phyloP scores from a whole-genome alignment of 176 grass and related monocot genomes.

The Panicum miliaceum region DNA sequence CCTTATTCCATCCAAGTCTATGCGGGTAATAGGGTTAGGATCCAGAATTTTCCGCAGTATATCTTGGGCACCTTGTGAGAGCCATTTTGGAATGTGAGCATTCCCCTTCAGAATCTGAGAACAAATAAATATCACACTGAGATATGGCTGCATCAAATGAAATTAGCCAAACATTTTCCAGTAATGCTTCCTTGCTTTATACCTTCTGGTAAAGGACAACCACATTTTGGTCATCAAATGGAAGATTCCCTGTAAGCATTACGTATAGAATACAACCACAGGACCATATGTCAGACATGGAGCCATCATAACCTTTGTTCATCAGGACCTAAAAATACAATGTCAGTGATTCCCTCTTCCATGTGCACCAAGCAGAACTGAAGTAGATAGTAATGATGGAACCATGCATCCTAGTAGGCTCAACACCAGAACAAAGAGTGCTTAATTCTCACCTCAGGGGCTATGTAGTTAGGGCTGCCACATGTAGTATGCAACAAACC shows the following conservation, averaged over 20 bases:
- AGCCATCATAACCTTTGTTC: constrained; percentile 91
- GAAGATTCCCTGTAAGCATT: constrained; percentile 83
- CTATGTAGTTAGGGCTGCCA: constrained; percentile 95
- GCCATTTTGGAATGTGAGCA: constrained; percentile 85
- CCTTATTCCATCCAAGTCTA: constrained; percentile 72
- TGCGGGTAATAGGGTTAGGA: constrained; percentile 72
- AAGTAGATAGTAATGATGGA: constrained; percentile 7
- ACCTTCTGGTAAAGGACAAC: constrained; percentile 85
- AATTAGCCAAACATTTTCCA: not conserved
- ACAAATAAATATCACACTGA: constrained; percentile 30
- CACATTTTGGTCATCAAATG: constrained; percentile 81
- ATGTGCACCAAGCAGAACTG: not conserved
- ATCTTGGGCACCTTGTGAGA: constrained; percentile 72
- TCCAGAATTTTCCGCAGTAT: constrained; percentile 76
- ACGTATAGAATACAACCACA: constrained; percentile 93
- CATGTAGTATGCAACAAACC: constrained; percentile 93
- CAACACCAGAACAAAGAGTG: not conserved
- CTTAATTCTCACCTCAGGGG: constrained; percentile 71
- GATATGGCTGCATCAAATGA: constrained; percentile 27
- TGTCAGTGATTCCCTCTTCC: constrained; percentile 31
- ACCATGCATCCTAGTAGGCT: constrained; percentile 15
- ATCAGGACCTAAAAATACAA: constrained; percentile 69
- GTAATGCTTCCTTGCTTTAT: constrained; percentile 13
- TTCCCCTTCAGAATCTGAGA: constrained; percentile 75
- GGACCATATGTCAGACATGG: constrained; percentile 90